Evolutionary conservation across 2,329 filamentous ascomycete species (phyloP), one percentile per base, ranked within the genome.

Genomic region (Neurospora crassa): DNA sequence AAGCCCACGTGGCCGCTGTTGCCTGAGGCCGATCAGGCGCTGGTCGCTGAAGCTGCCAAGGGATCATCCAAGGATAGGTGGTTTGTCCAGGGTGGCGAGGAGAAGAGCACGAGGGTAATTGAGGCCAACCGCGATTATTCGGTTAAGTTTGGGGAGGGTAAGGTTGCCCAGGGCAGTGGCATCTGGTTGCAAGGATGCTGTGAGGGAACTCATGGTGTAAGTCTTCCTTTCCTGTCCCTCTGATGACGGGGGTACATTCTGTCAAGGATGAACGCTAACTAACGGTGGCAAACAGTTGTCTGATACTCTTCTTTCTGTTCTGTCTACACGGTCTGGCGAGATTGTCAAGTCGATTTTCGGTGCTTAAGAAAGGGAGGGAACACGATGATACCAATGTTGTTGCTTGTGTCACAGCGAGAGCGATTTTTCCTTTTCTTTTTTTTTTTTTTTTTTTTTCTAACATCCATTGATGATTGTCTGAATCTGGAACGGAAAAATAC

Each of bases 181-280:
- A 85, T 98, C 72, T 98, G 92, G 91, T 84, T 98, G 76, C 96
- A 98, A 80, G 95, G 95, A 41, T 97, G 94, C 83, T 96, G 94
- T 79, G 94, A 98, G 84, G 89, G 86, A 73, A 97, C 94, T 42
- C 95, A 98, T 80, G 95, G 95, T 72, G 91, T 95, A 87, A 89
- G 91, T 89, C 34, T 37, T 37, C 34, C 34, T 69, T 70, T 12
- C 53, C 40, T 53, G 10, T 40, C 29, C 1, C 67, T 29, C 7
- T 43, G 5, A 18, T 45, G 20, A 10, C 42, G 20, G 11, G 11
- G n/a, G n/a, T 20, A 20, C n/a, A 45, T 45, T 20, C 68, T 12
- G 34, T 37, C 37, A 68, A 77, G 16, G 20, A 68, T 71, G 69
- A 68, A 68, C 20, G 68, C 68, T 71, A 73, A 75, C 68, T 71